Base-by-base conservation (phyloP, 768 basidiomycete genomes). In the Baorangia bicolor region DNA sequence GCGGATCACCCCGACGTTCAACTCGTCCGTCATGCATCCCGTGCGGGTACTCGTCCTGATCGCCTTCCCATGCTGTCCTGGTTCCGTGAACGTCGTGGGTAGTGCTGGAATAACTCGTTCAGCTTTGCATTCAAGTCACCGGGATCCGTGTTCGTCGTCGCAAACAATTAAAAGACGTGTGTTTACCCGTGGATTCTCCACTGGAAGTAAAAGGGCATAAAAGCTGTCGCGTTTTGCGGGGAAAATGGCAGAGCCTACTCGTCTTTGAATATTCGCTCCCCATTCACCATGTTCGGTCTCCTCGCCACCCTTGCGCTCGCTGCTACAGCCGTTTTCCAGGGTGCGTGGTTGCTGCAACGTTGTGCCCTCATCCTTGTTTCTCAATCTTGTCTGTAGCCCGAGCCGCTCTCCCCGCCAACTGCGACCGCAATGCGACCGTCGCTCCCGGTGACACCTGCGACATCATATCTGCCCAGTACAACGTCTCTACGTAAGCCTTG, bases 381-480 rank as follows among this genome's bases (percentile, higher is more conserved):
- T 56, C 16, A 55, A 5, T 23, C 10, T 21, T 8, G 83, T 25
- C n/a, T 64, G 67, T 57, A 30, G 85, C 86, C 64, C 82, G 78
- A 25, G 74, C 74, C 5, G 10, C 55, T 10, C 58, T 74, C 53
- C 78, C 78, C 34, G 57, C 65, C 48, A 63, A 72, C 41, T 90
- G 89, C 67, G 73, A 78, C n/a, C 83, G 89, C 59, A 77, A 67
- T 20, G 85, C 85, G 66, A 86, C 81, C 49, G 78, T 90, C 50
- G 62, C 72, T 56, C 62, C 65, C 7, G 82, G 82, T 33, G 85
- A 89, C 64, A 81, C 78, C 55, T 91, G 89, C 67, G n/a, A 90
- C 70, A 63, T 57, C 52, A 90, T 91, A 69, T 88, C 84, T 60
- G 79, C 80, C 33, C 67, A 77, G 20, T 62, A 85, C 64, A 80